These are phyloP conservation scores for Periglandula ipomoeae DNA, from an alignment of 2,329 filamentous ascomycete genomes.

Conservation along the genomic window DNA sequence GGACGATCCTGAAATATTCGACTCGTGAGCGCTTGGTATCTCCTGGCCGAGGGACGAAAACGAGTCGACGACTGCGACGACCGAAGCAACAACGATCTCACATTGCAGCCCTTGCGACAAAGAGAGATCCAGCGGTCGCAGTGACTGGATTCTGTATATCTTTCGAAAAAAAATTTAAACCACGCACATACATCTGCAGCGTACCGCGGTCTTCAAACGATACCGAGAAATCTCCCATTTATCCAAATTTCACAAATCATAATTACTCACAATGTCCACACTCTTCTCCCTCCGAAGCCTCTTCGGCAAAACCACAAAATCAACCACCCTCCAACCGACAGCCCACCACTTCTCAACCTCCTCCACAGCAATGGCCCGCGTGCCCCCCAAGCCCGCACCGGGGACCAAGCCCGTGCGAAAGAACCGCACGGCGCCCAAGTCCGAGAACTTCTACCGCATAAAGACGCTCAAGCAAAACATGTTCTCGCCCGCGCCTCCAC, in stretches of 20 bases:
- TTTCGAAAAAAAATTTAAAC: too few relatives aligned
- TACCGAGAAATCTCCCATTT: neutral
- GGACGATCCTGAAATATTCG: neutral
- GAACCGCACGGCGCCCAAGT: slow-evolving; percentile 21
- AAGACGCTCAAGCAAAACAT: slow-evolving; percentile 36
- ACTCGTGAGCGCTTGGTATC: too few relatives aligned
- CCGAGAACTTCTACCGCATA: slow-evolving; percentile 33
- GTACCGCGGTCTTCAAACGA: neutral
- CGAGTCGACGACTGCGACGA: too few relatives aligned
- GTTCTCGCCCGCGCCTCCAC: slow-evolving; percentile 46
- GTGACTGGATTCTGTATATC: too few relatives aligned
- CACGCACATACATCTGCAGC: neutral
- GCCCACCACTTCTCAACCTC: slow-evolving; percentile 24
- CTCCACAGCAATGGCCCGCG: slow-evolving; percentile 20
- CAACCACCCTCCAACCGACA: slow-evolving; percentile 9
- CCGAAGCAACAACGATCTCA: too few relatives aligned
- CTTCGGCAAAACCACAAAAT: slow-evolving; percentile 15
- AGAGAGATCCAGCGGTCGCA: too few relatives aligned
- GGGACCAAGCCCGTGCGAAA: slow-evolving; percentile 17
- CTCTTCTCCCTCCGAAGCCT: slow-evolving; percentile 22
- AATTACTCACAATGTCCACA: slow-evolving; percentile 16
- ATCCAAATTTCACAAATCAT: neutral
- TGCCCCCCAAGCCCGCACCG: slow-evolving; percentile 16
- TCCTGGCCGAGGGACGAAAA: too few relatives aligned
- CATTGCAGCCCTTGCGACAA: too few relatives aligned